Base-by-base conservation (phyloP, 2,329 filamentous ascomycete species). In the Pseudogymnoascus sp. region DNA sequence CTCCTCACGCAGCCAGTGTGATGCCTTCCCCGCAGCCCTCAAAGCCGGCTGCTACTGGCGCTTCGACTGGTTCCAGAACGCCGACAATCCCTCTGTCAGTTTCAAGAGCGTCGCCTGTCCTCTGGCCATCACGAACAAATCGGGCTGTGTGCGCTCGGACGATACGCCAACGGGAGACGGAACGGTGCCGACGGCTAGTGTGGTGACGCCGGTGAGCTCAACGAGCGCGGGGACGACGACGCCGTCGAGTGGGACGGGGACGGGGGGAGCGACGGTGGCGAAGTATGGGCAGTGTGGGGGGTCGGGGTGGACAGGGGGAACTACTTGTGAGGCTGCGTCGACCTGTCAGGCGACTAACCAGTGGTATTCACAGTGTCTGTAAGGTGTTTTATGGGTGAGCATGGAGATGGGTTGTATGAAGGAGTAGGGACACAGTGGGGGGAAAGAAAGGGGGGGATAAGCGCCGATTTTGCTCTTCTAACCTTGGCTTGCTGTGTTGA, bases 41-140 rank as follows among this genome's bases (percentile, higher is more conserved):
- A 73, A 78, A 68, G 68, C 70, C 5, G 81, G 81, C 10, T 83
- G 81, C 69, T 73, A 78, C 67, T 84, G 79, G 77, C 78, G 81
- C 62, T 83, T 81, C 66, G 78, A 80, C 68, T 83, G 80, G 80
- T 82, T 83, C 70, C 68, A 76, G 59, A 75, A 75, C 65, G 76
- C 79, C 26, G 77, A 81, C 66, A 82, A 82, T 69, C 79, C 79
- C 4, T 68, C 63, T 5, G 73, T 82, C 37, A 73, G 70, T 29
- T 83, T 78, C 71, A 73, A 77, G 68, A 74, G 79, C 67, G 79
- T 83, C 12, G 70, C 73, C 21, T 83, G 81, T 68, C 81, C 80
- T 0, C 71, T 77, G 21, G 77, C 72, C 14, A 67, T 83, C 54
- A 77, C 77, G 1, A 76, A 73, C 21, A 77, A 76, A 64, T 76